Base-by-base conservation (phyloP, 257 asterid genomes). In the Handroanthus guayacan region DNA sequence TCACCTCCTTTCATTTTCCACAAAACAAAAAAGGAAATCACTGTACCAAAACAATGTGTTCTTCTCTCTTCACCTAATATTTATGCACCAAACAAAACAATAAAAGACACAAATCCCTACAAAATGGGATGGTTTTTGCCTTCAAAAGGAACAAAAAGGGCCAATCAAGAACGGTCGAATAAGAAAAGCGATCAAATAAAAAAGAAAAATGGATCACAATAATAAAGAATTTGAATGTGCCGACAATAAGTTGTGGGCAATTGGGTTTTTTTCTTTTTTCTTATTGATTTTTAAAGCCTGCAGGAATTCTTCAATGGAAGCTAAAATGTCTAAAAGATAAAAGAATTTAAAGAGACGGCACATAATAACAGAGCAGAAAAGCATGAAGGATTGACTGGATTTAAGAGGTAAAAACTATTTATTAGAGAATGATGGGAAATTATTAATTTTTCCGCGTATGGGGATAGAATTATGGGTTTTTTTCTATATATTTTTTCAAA, bases 211-310 rank as follows among this genome's bases (percentile, higher is more conserved):
- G 52, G 86, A 82, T 82, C 84, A 39, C 45, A 31, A 25, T 36
- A 62, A 67, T 51, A 45, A 63, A 17, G 48, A 52, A 65, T 58
- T 77, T 12, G 69, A 63, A 77, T 71, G 58, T 44, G 66, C 77
- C 79, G 77, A 79, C 82, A 84, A 67, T n/a, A 34, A 45, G 62
- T 77, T 77, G 81, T 78, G 77, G 83, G 85, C 65, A 65, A 31
- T 70, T 58, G 76, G 73, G 16, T 52, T 78, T 74, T 74, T 71
- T 25, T 17, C 54, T 48, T 41, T 39, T 3, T 20, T 36, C 5
- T n/a, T 51, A 12, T 11, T 7, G 12, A 8, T 12, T 51, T 18
- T 4, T 0, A 55, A 18, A 41, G 9, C 52, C 54, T 48, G 67
- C 63, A 37, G 71, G 70, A 66, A 77, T 71, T 60, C 72, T 72